phyloP scores from a whole-genome alignment of 768 basidiomycete genomes.

The button mushroom (Agaricus bisporus) region DNA sequence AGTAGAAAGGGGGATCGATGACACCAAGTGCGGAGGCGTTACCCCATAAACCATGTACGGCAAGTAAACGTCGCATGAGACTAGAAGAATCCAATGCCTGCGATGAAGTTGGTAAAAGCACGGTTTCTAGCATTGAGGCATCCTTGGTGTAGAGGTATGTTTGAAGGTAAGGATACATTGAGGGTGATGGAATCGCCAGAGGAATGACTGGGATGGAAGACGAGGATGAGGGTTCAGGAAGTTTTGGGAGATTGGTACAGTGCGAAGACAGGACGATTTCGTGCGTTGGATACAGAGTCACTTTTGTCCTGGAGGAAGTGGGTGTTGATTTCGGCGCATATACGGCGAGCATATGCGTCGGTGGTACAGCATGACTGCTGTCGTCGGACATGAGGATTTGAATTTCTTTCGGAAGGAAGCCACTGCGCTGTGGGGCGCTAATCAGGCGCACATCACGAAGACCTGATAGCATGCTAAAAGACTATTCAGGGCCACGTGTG shows the following conservation, averaged over 20 bases:
- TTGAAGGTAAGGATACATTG: constrained; percentile 53
- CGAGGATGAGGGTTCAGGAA: constrained; percentile 32
- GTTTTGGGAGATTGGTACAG: constrained; percentile 57
- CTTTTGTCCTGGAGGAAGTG: constrained; percentile 18
- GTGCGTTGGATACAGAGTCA: constrained; percentile 62
- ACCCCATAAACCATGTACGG: constrained; percentile 63
- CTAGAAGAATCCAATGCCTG: constrained; percentile 22
- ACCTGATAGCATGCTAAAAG: constrained; percentile 5
- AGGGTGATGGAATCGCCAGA: constrained; percentile 56
- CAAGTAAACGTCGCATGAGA: constrained; percentile 33
- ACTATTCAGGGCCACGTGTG: not conserved
- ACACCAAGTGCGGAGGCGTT: constrained; percentile 69
- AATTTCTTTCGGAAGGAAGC: constrained; percentile 16
- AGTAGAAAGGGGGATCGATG: constrained; percentile 57
- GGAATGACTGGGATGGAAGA: constrained; percentile 56
- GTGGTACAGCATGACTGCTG: constrained; percentile 21
- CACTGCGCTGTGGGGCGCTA: constrained; percentile 5
- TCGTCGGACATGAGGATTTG: constrained; percentile 19
- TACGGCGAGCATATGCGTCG: constrained; percentile 56
- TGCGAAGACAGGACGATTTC: constrained; percentile 63
- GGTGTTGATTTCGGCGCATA: constrained; percentile 19
- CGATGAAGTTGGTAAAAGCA: constrained; percentile 35
- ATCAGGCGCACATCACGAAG: constrained; percentile 5
- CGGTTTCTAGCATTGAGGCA: constrained; percentile 38
- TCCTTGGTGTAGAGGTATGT: constrained; percentile 65